Conservation (phyloP, 139 green algal species). For the Bryopsis sp. region DNA sequence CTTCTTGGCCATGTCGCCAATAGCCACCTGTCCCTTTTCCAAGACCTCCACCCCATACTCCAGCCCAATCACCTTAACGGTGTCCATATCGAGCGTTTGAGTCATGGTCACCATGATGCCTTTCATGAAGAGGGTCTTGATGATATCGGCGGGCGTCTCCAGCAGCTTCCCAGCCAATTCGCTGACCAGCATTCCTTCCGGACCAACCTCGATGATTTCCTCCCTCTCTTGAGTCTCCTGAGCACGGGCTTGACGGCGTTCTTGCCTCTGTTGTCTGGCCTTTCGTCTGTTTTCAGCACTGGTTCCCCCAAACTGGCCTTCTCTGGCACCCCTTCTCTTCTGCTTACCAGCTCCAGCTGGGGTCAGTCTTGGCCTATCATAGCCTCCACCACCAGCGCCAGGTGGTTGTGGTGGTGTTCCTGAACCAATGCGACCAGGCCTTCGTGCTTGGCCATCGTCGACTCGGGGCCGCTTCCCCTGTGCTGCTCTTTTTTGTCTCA, state of each 20-base stretch:
- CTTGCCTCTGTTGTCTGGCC: constrained; percentile 10
- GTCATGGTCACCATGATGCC: constrained; percentile 83
- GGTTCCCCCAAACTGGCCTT: no score
- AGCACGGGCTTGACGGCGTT: not conserved
- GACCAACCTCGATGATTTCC: constrained; percentile 31
- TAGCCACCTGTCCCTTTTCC: constrained; percentile 33
- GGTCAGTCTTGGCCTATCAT: no score
- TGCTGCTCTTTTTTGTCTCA: no score
- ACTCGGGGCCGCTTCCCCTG: no score
- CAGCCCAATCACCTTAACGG: constrained; percentile 53
- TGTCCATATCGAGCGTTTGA: constrained; percentile 56
- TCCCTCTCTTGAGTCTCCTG: not conserved
- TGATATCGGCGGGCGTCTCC: constrained; percentile 66
- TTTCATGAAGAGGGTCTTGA: constrained; percentile 94
- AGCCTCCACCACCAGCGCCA: no score
- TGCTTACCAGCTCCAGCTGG: no score
- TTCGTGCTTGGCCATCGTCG: no score
- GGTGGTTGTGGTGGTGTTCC: no score
- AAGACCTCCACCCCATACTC: constrained; percentile 60
- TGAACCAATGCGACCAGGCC: no score
- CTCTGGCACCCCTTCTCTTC: no score
- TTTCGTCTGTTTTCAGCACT: constrained; percentile 14
- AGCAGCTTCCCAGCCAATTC: constrained; percentile 75
- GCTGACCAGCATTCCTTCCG: constrained; percentile 76
- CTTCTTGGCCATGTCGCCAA: constrained; percentile 42